These are phyloP conservation scores for Ambrosiella cleistominuta DNA, from an alignment of 2,329 filamentous ascomycete species.

Conservation along the genomic window DNA sequence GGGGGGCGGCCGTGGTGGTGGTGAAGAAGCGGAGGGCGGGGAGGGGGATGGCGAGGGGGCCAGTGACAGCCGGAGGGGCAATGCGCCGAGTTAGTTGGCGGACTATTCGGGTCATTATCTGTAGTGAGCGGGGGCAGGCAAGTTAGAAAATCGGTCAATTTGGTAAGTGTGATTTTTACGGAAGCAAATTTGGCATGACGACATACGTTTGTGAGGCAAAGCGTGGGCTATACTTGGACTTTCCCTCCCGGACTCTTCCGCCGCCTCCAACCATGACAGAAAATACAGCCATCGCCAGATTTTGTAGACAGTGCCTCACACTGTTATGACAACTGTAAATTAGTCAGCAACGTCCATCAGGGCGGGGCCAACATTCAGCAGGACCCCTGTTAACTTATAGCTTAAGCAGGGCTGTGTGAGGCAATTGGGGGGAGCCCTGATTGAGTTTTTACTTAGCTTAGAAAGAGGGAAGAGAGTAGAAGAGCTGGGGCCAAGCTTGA, in stretches of 20 bases:
- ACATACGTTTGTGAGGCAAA: neutral
- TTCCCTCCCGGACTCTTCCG: neutral
- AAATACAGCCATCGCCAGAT: slow-evolving; percentile 1
- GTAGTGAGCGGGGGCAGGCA: neutral
- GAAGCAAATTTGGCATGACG: neutral
- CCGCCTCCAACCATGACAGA: neutral
- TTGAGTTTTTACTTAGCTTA: neutral
- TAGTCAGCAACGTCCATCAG: neutral
- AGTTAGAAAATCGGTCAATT: slow-evolving; percentile 1
- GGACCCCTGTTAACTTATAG: neutral
- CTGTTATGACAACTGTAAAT: neutral
- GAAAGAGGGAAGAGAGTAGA: no score
- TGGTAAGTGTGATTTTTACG: neutral
- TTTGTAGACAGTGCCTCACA: neutral
- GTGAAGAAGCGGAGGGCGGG: neutral
- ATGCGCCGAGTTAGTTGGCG: slow-evolving; percentile 9
- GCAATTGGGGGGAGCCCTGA: neutral
- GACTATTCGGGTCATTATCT: slow-evolving; percentile 12
- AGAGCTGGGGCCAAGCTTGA: slow-evolving; percentile 1
- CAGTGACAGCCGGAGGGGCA: neutral
- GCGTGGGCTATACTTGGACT: neutral
- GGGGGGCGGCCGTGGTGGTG: slow-evolving; percentile 12
- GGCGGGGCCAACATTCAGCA: neutral
- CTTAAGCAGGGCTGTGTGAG: neutral
- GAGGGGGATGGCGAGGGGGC: neutral